Base-by-base conservation (phyloP, 2,329 filamentous ascomycete genomes). In the Penicillium digitatum region DNA sequence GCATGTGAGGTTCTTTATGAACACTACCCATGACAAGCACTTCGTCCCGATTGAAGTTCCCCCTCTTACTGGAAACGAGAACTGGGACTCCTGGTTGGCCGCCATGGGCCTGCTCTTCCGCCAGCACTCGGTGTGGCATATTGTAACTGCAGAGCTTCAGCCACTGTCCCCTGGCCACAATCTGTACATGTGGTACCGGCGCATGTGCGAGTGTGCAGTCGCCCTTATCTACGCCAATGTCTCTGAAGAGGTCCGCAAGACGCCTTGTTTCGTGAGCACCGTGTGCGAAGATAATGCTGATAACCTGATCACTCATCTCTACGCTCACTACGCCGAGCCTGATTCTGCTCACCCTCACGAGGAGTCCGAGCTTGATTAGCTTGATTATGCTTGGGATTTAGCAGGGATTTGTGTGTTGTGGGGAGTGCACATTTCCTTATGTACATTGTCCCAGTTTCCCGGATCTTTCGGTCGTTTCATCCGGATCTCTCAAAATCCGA, bases 71-170 rank as follows among this genome's bases (percentile, higher is more conserved):
- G 52, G 55, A n/a, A 5, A 27, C 0, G 16, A 32, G 3, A 55
- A 61, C 27, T 61, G 27, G 12, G 5, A 6, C 0, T 0, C 10
- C 7, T 61, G 60, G 60, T 3, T 32, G 3, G 9, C 31, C 1
- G 38, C 37, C 5, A 55, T 61, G 8, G 24, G 56, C 3, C 16
- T 57, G 1, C 37, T 54, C 1, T 45, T 62, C 5, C 42, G 49
- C 14, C 54, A 56, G 42, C 58, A 58, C 42, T 46, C 40, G 29
- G 46, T 60, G 26, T 58, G 55, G 58, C 7, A 12, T 6, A 11
- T 52, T 11, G 22, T 49, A 4, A 22, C 32, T 5, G 18, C 12
- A 1, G 51, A 42, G 2, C 8, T 35, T 8, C 18, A 46, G 26
- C 52, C 51, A 14, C 47, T 59, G 1, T 12, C 37, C 3, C 20